phyloP scores from a whole-genome alignment of 257 asterid species.

The Coffea canephora region DNA sequence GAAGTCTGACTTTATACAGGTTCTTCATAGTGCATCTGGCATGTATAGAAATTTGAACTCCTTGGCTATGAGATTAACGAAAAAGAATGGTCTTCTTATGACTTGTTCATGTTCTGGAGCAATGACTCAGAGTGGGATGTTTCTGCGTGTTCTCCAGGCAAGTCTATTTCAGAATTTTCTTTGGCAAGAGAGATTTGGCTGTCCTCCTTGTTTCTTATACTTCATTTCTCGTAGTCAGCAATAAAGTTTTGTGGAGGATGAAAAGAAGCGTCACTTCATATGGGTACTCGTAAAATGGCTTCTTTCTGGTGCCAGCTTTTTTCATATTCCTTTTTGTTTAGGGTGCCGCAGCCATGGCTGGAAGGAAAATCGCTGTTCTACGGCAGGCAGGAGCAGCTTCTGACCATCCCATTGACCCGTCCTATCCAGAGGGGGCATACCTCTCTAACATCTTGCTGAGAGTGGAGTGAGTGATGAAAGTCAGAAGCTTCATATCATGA shows the following conservation, averaged over 20 bases:
- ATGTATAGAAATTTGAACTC: constrained; percentile 92
- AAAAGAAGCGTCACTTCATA: neutral
- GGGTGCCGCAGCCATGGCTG: constrained; percentile 87
- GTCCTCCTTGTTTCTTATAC: neutral
- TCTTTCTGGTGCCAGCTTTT: neutral
- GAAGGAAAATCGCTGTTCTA: constrained; percentile 64
- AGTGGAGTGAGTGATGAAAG: constrained; percentile 35
- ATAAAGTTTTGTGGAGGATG: neutral
- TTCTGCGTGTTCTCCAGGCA: constrained; percentile 76
- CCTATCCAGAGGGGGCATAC: constrained; percentile 84
- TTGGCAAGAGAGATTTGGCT: neutral
- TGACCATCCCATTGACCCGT: constrained; percentile 83
- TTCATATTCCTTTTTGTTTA: constrained; percentile 17
- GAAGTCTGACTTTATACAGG: constrained; percentile 41
- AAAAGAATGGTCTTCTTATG: constrained; percentile 83
- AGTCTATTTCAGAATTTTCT: constrained; percentile 20
- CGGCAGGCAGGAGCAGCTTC: constrained; percentile 87
- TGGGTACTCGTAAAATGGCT: neutral
- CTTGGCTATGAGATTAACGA: constrained; percentile 84
- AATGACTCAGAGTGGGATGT: constrained; percentile 91
- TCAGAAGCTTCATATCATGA: neutral
- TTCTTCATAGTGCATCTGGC: constrained; percentile 82
- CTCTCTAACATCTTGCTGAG: constrained; percentile 75
- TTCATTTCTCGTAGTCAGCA: neutral
- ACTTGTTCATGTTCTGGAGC: constrained; percentile 99